Evolutionary conservation across 169 alveolate genomes (phyloP).

Genomic region (Babesia ovata): DNA sequence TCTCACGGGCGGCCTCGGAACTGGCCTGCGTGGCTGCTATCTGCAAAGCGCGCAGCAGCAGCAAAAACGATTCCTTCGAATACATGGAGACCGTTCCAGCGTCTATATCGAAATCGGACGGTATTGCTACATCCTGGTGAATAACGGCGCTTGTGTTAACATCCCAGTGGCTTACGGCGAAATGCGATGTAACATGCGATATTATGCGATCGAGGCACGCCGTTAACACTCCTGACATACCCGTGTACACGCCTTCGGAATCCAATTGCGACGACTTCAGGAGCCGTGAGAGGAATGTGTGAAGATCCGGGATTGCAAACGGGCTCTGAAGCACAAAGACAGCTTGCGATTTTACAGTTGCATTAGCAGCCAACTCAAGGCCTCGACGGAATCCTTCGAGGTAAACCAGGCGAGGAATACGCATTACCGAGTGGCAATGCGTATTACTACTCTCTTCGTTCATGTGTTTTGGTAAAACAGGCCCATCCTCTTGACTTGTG

Average conservation of each 20-base stretch:
- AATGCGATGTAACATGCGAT: neutral
- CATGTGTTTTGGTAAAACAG: neutral
- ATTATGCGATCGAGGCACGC: neutral
- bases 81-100: neutral
- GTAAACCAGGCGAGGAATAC: slow-evolving; percentile 7
- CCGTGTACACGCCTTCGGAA: neutral
- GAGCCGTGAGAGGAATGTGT: neutral
- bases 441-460: neutral
- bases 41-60: neutral
- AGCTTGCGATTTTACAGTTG: neutral
- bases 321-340: slow-evolving; percentile 8
- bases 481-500: neutral
- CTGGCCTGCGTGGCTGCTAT: neutral
- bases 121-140: neutral
- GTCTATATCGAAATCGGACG: neutral
- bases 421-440: neutral
- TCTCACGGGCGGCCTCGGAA: neutral
- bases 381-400: slow-evolving; percentile 13
- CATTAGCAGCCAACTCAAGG: slow-evolving; percentile 4
- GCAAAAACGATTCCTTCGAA: slow-evolving; percentile 17
- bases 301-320: slow-evolving; percentile 16
- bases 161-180: slow-evolving; percentile 27
- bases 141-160: neutral
- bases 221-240: neutral
- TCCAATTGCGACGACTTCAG: neutral